Percentiles rank a stretch among this genome's conserved stretches.
phyloP scores from a whole-genome alignment of 192 early-diverging fungal species.

The Linnemannia hyalina region DNA sequence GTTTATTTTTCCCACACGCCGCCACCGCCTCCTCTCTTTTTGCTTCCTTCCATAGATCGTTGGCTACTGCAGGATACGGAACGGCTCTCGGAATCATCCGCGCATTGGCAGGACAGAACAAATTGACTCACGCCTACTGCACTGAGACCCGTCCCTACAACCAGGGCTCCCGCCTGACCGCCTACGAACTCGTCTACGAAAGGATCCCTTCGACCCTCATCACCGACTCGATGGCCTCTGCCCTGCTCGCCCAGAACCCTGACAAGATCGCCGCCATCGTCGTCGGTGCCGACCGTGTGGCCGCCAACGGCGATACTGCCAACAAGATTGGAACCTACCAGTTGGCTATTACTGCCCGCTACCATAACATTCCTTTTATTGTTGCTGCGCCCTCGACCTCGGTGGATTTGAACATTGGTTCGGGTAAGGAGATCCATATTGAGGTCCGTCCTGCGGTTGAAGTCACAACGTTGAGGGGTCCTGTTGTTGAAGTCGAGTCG shows the following conservation, averaged over 20 bases:
- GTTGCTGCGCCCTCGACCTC: constrained; percentile 97
- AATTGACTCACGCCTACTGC: constrained; percentile 87
- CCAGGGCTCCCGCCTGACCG: constrained; percentile 95
- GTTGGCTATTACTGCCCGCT: constrained; percentile 90
- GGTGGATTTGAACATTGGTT: constrained; percentile 81
- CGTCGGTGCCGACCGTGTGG: constrained; percentile 97
- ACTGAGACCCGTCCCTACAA: constrained; percentile 99
- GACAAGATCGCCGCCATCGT: constrained; percentile 83
- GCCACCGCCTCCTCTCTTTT: neutral
- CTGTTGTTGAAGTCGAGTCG: constrained; percentile 58
- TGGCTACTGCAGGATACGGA: constrained; percentile 88
- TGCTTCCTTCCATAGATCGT: constrained; percentile 58
- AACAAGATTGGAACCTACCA: constrained; percentile 99
- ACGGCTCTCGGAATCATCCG: constrained; percentile 97
- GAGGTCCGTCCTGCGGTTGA: constrained; percentile 86
- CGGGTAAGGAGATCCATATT: constrained; percentile 87
- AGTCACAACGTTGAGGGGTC: constrained; percentile 75
- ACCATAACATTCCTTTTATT: constrained; percentile 89
- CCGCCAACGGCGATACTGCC: constrained; percentile 96
- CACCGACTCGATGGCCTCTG: constrained; percentile 93
- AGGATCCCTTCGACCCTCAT: constrained; percentile 93
- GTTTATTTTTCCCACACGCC: neutral
- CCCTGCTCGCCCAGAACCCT: constrained; percentile 72
- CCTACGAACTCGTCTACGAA: constrained; percentile 94
- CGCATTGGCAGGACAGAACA: constrained; percentile 67